Base-by-base conservation (phyloP, 106 monocot genomes). In the Triglochin maritima region DNA sequence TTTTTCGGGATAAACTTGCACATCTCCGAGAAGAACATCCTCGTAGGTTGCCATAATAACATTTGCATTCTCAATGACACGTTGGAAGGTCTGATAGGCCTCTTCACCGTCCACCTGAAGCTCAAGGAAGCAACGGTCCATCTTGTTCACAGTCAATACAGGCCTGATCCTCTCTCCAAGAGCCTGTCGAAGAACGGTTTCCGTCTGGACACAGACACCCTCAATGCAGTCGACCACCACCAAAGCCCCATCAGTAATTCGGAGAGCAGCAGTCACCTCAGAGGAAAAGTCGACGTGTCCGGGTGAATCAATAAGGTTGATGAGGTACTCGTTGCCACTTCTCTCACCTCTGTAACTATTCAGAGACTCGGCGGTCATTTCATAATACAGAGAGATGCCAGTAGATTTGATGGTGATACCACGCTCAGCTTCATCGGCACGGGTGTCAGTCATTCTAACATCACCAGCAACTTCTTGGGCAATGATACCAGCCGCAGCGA, bases 1-100 rank as follows among this genome's bases (percentile, higher is more conserved):
- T 44, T 81, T 81, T 68, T 81, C 81, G 2, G 81, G 81, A 62
- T 81, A 81, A 10, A 81, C 81, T 65, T 81, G 81, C 2, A 81
- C 81, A 63, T 81, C 81, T 49, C 81, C 81, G 64, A 81, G 81
- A 50, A 81, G 81, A 29, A 72, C 9, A 77, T 81, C 81, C 64
- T 81, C 81, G 59, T 81, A 81, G 11, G 81, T 81, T n/a, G 81
- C 81, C 81, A 81, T 81, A 12, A 81, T 81, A 51, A 81, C 81
- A 54, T 81, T 81, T n/a, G 81, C 81, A 46, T 77, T 81, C 51
- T 81, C 81, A 76, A 81, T 81, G 13, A 81, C 81, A 71, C 81
- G 71, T 9, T 57, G 57, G 62, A 81, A 81, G 3, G 81, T 81
- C 63, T 77, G 81, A 46, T 81, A 81, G 13, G 81, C 81, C 62